Conservation (phyloP, 2,329 filamentous ascomycete genomes). For the Arthrocladium fulminans region DNA sequence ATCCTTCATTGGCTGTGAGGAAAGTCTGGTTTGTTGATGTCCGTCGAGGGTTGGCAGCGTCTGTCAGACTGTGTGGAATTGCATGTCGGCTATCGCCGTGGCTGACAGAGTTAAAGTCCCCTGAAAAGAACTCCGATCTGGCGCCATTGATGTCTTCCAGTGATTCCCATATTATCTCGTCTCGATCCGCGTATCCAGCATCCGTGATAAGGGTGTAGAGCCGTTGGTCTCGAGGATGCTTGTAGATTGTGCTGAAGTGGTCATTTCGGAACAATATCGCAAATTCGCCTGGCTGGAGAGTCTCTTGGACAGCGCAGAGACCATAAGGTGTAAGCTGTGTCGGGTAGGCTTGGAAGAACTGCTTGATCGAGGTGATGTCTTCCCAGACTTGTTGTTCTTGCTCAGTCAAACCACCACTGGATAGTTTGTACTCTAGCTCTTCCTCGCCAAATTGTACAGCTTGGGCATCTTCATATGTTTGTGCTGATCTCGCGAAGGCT, state of each 20-base stretch:
- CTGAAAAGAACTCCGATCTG: slow-evolving; percentile 73
- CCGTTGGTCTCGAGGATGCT: slow-evolving; percentile 67
- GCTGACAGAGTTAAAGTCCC: slow-evolving; percentile 81
- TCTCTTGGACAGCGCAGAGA: slow-evolving; percentile 61
- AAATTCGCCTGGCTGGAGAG: slow-evolving; percentile 65
- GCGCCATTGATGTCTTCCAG: slow-evolving; percentile 81
- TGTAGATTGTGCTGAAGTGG: slow-evolving; percentile 90
- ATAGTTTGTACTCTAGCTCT: slow-evolving; percentile 73
- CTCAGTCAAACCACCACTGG: slow-evolving; percentile 52
- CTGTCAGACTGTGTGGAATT: slow-evolving; percentile 7
- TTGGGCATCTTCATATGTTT: slow-evolving; percentile 85
- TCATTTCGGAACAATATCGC: slow-evolving; percentile 95
- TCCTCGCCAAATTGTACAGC: slow-evolving; percentile 81
- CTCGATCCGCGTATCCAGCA: slow-evolving; percentile 75
- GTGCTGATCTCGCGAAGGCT: slow-evolving; percentile 61
- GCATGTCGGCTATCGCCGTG: slow-evolving; percentile 30
- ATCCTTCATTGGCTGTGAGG: background rate
- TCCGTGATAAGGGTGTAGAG: slow-evolving; percentile 85
- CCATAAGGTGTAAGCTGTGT: slow-evolving; percentile 83
- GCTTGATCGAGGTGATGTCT: slow-evolving; percentile 75
- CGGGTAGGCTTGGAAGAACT: slow-evolving; percentile 65
- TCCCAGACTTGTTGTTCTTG: slow-evolving; percentile 72
- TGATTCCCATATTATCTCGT: slow-evolving; percentile 94
- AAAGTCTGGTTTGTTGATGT: background rate
- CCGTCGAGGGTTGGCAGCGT: slow-evolving; percentile 4